Evolutionary conservation across 2,329 filamentous ascomycete genomes (phyloP).

Genomic region (Fusarium sp.): DNA sequence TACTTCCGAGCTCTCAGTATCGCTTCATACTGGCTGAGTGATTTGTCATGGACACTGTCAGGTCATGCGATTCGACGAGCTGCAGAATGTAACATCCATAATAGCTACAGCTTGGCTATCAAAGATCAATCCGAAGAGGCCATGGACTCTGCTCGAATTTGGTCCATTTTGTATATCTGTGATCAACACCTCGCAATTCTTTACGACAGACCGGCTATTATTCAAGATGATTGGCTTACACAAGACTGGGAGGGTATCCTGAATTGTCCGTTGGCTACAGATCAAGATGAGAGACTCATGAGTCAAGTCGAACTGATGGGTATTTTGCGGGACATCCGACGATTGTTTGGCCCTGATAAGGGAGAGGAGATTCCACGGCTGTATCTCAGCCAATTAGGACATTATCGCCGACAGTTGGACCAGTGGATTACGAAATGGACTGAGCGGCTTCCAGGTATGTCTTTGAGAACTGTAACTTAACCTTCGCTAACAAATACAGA

Average conservation of each 20-base stretch:
- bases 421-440: slow-evolving; percentile 54
- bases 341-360: slow-evolving; percentile 66
- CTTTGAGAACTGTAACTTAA: rapidly evolving
- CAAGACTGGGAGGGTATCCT: slow-evolving; percentile 68
- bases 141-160: slow-evolving; percentile 66
- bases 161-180: slow-evolving; percentile 72
- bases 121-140: slow-evolving; percentile 54
- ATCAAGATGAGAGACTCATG: slow-evolving; percentile 66
- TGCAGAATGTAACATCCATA: slow-evolving; percentile 59
- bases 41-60: slow-evolving; percentile 70
- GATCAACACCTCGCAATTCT: slow-evolving; percentile 71
- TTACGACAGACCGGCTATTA: slow-evolving; percentile 67
- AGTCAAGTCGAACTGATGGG: slow-evolving; percentile 69
- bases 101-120: slow-evolving; percentile 54
- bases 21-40: slow-evolving; percentile 69
- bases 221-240: slow-evolving; percentile 67
- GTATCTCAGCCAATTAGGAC: slow-evolving; percentile 60
- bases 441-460: slow-evolving; percentile 44
- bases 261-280: slow-evolving; percentile 59
- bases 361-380: slow-evolving; percentile 62
- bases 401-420: slow-evolving; percentile 50
- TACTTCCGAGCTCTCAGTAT: slow-evolving; percentile 69
- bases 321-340: slow-evolving; percentile 65
- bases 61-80: slow-evolving; percentile 63
- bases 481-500: slow-evolving; percentile 36